A percentile compares a stretch with the other conserved stretches of the same genome.
These are phyloP conservation scores for Coniochaeta sp. DNA, from an alignment of 2,329 filamentous ascomycete genomes.

Conservation along the genomic window DNA sequence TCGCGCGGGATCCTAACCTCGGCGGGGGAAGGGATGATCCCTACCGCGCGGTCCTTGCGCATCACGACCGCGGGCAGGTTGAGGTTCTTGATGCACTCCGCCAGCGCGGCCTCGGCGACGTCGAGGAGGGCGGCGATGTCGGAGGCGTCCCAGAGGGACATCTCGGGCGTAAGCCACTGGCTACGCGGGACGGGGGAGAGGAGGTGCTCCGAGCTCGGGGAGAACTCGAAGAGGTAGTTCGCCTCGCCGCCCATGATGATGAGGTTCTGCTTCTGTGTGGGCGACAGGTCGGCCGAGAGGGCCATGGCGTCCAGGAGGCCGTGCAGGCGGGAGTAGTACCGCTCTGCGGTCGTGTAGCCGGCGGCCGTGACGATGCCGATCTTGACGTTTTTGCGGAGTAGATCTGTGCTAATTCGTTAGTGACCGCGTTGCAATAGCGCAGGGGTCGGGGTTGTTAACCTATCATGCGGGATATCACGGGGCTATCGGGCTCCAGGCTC, in stretches of 20 bases:
- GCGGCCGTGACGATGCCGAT: constrained; percentile 96
- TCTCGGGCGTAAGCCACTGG: constrained; percentile 71
- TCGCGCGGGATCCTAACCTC: constrained; percentile 71
- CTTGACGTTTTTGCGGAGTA: constrained; percentile 71
- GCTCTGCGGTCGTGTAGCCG: constrained; percentile 80
- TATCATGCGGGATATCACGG: constrained; percentile 62
- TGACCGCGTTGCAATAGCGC: background rate
- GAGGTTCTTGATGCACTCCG: constrained; percentile 73
- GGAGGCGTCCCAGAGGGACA: constrained; percentile 67
- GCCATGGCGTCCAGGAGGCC: constrained; percentile 79
- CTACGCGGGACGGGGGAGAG: constrained; percentile 59
- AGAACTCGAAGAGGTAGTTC: constrained; percentile 87
- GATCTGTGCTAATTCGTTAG: constrained; percentile 32
- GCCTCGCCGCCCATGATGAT: constrained; percentile 94
- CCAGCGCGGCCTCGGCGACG: constrained; percentile 76
- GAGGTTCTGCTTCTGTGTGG: constrained; percentile 66
- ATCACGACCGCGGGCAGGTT: constrained; percentile 72
- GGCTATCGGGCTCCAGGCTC: constrained; percentile 66
- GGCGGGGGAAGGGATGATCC: constrained; percentile 60
- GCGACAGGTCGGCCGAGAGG: constrained; percentile 48
- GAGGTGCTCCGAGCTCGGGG: constrained; percentile 54
- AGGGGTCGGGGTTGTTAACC: constrained; percentile 22
- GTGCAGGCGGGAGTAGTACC: constrained; percentile 80
- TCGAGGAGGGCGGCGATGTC: constrained; percentile 80
- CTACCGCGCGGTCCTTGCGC: constrained; percentile 82